Conservation (phyloP, 2,329 filamentous ascomycete species). For the Microdochium paspali region DNA sequence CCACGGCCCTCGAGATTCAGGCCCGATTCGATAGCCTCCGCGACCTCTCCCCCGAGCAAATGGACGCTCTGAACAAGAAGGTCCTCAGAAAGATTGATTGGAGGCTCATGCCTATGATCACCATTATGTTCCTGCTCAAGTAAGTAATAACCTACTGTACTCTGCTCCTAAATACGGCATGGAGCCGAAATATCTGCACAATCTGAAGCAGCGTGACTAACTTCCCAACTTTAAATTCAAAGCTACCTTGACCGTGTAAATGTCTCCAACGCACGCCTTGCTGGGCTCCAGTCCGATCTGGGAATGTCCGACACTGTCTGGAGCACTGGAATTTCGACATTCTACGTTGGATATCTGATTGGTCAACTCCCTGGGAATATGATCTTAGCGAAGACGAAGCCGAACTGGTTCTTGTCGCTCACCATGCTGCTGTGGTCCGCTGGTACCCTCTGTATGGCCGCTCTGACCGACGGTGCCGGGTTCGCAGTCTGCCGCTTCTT, state of each 20-base stretch:
- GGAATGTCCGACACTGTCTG: constrained; percentile 23
- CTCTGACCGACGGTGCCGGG: constrained; percentile 17
- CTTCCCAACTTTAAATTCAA: no score
- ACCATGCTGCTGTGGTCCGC: constrained; percentile 30
- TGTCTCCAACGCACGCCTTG: constrained; percentile 30
- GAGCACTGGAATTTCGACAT: constrained; percentile 27
- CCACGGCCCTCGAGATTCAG: constrained; percentile 10
- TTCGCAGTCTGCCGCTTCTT: constrained; percentile 16
- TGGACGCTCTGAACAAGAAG: constrained; percentile 14
- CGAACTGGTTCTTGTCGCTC: constrained; percentile 23
- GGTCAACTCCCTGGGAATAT: constrained; percentile 34
- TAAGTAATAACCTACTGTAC: constrained; percentile 1
- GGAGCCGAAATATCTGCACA: no score
- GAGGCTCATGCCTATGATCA: constrained; percentile 18
- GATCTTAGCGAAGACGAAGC: constrained; percentile 26
- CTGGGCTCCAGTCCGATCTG: constrained; percentile 23
- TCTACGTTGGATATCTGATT: constrained; percentile 33
- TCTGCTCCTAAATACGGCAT: not conserved
- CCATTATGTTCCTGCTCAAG: constrained; percentile 19
- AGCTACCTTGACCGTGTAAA: constrained; percentile 41
- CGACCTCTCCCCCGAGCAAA: constrained; percentile 10
- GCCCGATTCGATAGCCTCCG: constrained; percentile 12
- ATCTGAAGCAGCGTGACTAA: constrained; percentile 8
- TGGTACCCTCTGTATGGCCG: constrained; percentile 30
- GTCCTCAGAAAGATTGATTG: constrained; percentile 20